Base-by-base conservation (phyloP, 805 yeast genomes). In the Millerozyma miso region DNA sequence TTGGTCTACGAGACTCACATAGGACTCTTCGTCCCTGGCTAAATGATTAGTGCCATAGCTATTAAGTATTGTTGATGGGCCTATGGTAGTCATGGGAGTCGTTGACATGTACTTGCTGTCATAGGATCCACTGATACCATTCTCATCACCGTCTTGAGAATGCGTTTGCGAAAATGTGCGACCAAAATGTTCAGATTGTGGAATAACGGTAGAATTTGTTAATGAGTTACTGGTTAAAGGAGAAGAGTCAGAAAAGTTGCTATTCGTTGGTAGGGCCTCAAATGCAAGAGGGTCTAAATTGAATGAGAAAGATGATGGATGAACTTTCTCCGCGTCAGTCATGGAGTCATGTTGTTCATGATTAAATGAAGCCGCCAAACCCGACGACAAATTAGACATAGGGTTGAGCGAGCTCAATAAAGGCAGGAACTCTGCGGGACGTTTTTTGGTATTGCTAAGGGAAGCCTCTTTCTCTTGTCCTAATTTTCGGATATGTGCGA, bases 401-500 rank as follows among this genome's bases (percentile, higher is more conserved):
- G 39, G 17, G 38, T 17, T 16, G 43, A 18, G 12, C 46, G 39
- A 33, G 15, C 40, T 19, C 10, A 41, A 35, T 33, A 48, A 37
- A 3, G 57, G 57, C 8, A 54, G 51, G 35, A 52, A 55, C 13
- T 43, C 39, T 3, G 58, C 58, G 5, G 53, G 52, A 20, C 58
- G 40, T 40, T 55, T 55, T 37, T 48, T 54, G 18, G 39, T 19
- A 38, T 39, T 48, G 15, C 39, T 13, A 15, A 33, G 15, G n/a
- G 20, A 35, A n/a, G 35, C 32, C 16, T 20, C 17, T 17, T 43
- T 18, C 19, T 66, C 70, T 51, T 69, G 73, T 16, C 81, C 80
- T 52, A 81, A 74, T 45, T 71, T 70, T 49, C 77, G 73, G 29
- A 81, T 80, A 51, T 81, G 85, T 5, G 84, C 83, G 12, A 79